phyloP scores from a whole-genome alignment of 2,329 filamentous ascomycete species.

The Macrophomina tecta region DNA sequence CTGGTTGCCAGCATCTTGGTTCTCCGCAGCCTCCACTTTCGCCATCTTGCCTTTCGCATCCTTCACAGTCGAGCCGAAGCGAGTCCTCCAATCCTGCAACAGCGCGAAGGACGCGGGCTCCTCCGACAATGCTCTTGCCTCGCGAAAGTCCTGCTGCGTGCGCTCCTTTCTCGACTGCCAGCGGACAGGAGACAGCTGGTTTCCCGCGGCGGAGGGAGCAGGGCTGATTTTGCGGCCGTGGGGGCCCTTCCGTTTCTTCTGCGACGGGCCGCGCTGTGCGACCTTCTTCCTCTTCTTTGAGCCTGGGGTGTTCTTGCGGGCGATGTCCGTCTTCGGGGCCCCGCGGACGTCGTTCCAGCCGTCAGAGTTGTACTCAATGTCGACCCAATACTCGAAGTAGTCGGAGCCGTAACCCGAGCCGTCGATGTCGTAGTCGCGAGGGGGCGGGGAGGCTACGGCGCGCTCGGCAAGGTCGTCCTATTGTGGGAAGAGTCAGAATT shows the following conservation, averaged over 20 bases:
- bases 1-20: neutral
- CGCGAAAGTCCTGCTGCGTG: constrained; percentile 32
- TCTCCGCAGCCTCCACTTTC: constrained; percentile 24
- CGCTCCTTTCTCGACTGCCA: constrained; percentile 41
- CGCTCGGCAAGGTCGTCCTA: constrained; percentile 59
- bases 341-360: constrained; percentile 50
- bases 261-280: constrained; percentile 30
- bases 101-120: constrained; percentile 47
- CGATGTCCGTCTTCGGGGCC: constrained; percentile 32
- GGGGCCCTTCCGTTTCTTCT: constrained; percentile 29
- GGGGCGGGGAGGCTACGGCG: constrained; percentile 51
- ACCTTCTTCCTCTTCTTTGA: constrained; percentile 37
- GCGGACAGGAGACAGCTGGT: constrained; percentile 36
- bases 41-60: neutral
- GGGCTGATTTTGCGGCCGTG: constrained; percentile 11
- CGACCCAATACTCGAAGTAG: constrained; percentile 55
- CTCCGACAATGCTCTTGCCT: constrained; percentile 31
- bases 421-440: constrained; percentile 39
- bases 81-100: constrained; percentile 53
- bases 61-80: constrained; percentile 38
- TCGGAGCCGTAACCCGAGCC: constrained; percentile 51
- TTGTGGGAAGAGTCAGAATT: constrained; percentile 32
- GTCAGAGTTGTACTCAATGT: constrained; percentile 56
- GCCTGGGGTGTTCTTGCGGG: constrained; percentile 36
- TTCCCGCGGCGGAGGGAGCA: neutral